Evolutionary conservation across 2,329 filamentous ascomycete genomes (phyloP).

Genomic region (Penicillium sp.): DNA sequence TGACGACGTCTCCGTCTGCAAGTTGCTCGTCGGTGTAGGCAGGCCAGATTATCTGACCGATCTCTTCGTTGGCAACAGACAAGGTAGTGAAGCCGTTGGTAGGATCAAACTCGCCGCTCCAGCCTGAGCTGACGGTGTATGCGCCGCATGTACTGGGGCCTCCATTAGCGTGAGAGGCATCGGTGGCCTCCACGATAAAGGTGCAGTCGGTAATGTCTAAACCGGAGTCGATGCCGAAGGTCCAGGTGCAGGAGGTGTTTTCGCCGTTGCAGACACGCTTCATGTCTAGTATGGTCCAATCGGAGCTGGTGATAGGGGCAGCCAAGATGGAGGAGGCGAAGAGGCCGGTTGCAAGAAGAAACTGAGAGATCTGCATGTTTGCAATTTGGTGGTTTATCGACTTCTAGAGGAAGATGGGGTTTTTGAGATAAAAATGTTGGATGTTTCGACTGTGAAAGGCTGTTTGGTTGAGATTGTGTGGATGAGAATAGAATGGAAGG

Average conservation of each 20-base stretch:
- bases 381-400: background rate
- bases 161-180: background rate
- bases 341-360: background rate
- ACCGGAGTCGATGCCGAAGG: background rate
- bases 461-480: background rate
- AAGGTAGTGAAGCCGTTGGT: constrained; percentile 48
- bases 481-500: background rate
- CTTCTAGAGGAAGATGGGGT: background rate
- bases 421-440: no score
- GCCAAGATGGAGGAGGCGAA: constrained; percentile 12
- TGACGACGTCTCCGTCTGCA: background rate
- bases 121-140: constrained; percentile 46
- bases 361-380: background rate
- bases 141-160: constrained; percentile 33
- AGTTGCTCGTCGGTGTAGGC: background rate
- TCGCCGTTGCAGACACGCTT: background rate
- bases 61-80: constrained; percentile 31
- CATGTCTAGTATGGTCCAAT: background rate
- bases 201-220: background rate
- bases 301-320: background rate
- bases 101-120: constrained; percentile 47
- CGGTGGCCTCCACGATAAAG: background rate
- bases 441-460: background rate
- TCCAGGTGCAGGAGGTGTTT: background rate
- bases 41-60: background rate